phyloP scores from a whole-genome alignment of 768 basidiomycete species.

The Russula foetens region DNA sequence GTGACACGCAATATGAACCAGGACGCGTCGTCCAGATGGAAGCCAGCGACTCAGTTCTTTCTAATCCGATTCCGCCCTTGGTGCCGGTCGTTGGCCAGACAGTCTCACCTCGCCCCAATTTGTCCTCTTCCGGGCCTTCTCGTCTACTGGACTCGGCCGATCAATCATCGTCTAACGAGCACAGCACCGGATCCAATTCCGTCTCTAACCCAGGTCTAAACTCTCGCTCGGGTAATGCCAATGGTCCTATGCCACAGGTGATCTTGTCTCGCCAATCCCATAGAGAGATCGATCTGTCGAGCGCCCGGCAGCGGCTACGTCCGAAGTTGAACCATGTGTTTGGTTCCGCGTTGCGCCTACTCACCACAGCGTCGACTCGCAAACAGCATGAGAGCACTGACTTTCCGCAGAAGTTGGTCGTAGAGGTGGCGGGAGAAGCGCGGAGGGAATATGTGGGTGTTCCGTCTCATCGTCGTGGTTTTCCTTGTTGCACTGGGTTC shows the following conservation, averaged over 20 bases:
- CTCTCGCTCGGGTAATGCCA: background rate
- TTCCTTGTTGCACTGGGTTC: too few relatives aligned
- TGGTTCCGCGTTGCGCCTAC: constrained; percentile 46
- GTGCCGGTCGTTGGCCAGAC: constrained; percentile 49
- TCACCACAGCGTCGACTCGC: constrained; percentile 51
- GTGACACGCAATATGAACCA: too few relatives aligned
- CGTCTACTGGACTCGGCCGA: constrained; percentile 6
- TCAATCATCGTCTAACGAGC: background rate
- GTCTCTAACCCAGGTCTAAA: too few relatives aligned
- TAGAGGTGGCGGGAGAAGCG: constrained; percentile 73
- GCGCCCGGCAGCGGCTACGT: constrained; percentile 42
- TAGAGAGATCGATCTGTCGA: constrained; percentile 59
- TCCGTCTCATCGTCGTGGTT: background rate
- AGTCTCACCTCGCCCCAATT: constrained; percentile 29
- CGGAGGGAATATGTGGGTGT: constrained; percentile 69
- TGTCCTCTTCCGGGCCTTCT: background rate
- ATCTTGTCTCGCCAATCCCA: constrained; percentile 56
- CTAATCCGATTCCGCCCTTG: constrained; percentile 59
- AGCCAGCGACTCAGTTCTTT: constrained; percentile 26
- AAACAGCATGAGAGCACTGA: constrained; percentile 58
- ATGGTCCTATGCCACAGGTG: constrained; percentile 29
- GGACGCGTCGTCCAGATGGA: too few relatives aligned
- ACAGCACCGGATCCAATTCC: background rate
- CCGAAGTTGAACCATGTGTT: constrained; percentile 67
- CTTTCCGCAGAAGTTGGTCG: constrained; percentile 58